phyloP scores from a whole-genome alignment of 805 yeast species.

The Candida cerambycidarum region DNA sequence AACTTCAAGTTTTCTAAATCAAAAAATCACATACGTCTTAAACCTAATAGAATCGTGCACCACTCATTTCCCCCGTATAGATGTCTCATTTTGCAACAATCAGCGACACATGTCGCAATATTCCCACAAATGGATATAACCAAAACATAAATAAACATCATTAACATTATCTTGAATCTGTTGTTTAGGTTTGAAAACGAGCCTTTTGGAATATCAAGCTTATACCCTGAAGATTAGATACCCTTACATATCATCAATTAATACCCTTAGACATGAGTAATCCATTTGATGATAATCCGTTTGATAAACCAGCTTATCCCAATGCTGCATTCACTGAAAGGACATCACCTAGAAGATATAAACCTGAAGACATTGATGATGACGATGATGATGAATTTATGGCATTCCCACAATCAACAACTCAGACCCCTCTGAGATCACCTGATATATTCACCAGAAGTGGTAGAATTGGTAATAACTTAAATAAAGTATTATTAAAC shows the following conservation, averaged over 20 bases:
- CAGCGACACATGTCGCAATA: neutral
- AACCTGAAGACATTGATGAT: constrained; percentile 22
- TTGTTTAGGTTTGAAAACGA: constrained; percentile 1
- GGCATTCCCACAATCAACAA: constrained; percentile 26
- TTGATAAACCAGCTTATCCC: constrained; percentile 34
- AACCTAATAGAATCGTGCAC: neutral
- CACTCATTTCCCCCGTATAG: neutral
- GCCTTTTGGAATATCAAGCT: neutral
- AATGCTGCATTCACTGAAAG: constrained; percentile 41
- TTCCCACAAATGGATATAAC: constrained; percentile 8
- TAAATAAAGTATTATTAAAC: constrained; percentile 20
- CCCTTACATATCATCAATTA: neutral
- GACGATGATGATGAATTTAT: constrained; percentile 27
- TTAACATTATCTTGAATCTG: neutral
- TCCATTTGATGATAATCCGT: constrained; percentile 37
- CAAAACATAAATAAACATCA: constrained; percentile 11
- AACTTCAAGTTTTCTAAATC: too few species aligned
- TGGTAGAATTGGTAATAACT: constrained; percentile 18
- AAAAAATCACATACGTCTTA: too few species aligned
- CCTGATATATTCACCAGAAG: constrained; percentile 46
- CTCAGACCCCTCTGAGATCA: constrained; percentile 25
- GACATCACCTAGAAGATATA: constrained; percentile 37
- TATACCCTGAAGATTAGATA: too few species aligned
- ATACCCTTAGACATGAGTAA: constrained; percentile 24
- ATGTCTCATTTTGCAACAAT: constrained; percentile 1